Conservation (phyloP, 2,329 filamentous ascomycete genomes). For the Colletotrichum lindemuthianum region DNA sequence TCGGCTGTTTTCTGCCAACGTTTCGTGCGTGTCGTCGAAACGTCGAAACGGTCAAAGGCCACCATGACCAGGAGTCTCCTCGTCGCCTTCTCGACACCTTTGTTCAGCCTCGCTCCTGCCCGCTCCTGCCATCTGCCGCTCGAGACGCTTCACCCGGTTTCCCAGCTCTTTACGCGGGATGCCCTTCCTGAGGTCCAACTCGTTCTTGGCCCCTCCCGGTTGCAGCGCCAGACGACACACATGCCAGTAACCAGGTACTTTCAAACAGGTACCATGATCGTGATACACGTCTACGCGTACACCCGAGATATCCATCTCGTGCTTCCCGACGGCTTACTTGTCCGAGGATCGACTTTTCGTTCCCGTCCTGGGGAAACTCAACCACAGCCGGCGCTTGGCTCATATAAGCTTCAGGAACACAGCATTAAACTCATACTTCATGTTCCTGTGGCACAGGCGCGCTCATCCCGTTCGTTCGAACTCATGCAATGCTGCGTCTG, state of each 20-base stretch:
- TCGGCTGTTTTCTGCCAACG: slow-evolving; percentile 27
- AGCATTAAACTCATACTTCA: neutral
- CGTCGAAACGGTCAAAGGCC: slow-evolving; percentile 16
- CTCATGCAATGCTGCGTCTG: neutral
- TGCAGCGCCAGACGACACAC: neutral
- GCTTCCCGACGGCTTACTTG: slow-evolving; percentile 8
- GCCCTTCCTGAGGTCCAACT: slow-evolving; percentile 15
- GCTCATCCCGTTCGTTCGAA: slow-evolving; percentile 9
- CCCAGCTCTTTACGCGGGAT: neutral
- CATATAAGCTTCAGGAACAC: neutral
- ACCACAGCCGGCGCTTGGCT: slow-evolving; percentile 1
- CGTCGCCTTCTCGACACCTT: slow-evolving; percentile 6
- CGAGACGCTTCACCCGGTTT: neutral
- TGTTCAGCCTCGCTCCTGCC: slow-evolving; percentile 12
- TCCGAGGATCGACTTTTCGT: slow-evolving; percentile 1
- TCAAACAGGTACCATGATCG: neutral
- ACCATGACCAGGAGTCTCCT: neutral
- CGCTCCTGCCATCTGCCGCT: neutral
- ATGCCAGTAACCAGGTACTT: neutral
- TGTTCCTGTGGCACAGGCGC: slow-evolving; percentile 17
- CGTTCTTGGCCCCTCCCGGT: slow-evolving; percentile 3
- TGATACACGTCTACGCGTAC: no score
- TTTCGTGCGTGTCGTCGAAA: slow-evolving; percentile 33
- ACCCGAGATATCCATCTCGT: slow-evolving; percentile 1
- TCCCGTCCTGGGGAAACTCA: slow-evolving; percentile 3